Conservation (phyloP, 352 stramenopile species). For the Pythium vanterpoolii region DNA sequence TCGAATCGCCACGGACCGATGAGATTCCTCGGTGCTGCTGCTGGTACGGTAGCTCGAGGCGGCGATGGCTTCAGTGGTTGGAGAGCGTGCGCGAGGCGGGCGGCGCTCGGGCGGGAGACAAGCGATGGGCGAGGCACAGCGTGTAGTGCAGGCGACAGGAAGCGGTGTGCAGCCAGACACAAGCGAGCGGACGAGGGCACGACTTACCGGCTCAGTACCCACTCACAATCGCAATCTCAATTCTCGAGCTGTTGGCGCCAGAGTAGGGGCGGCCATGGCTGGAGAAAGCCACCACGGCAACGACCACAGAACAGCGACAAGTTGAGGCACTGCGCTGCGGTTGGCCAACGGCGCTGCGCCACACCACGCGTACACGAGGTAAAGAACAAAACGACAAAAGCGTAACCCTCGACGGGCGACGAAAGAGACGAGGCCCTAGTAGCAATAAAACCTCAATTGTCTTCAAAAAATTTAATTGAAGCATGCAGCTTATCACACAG, state of each 20-base stretch:
- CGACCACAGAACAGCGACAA: conserved; percentile 21
- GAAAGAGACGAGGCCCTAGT: not conserved
- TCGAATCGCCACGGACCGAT: not conserved
- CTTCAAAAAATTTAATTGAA: not conserved
- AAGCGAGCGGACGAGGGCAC: not conserved
- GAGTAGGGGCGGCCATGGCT: conserved; percentile 21
- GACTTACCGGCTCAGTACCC: too few relatives aligned
- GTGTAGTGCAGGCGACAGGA: conserved; percentile 10
- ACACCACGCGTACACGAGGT: conserved; percentile 20
- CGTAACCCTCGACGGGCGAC: not conserved
- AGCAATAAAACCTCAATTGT: not conserved
- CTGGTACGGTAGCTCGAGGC: not conserved
- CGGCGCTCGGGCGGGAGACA: not conserved
- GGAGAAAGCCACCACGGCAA: conserved; percentile 5
- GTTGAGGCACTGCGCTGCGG: conserved; percentile 8
- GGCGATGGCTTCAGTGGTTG: not conserved
- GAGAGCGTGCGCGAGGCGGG: not conserved
- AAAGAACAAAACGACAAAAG: conserved; percentile 20
- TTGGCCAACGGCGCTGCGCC: conserved; percentile 11
- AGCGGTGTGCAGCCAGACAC: conserved; percentile 6
- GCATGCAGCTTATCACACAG: too few relatives aligned
- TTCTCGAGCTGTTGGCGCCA: conserved; percentile 24
- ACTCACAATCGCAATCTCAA: too few relatives aligned
- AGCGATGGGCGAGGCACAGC: not conserved
- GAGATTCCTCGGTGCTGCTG: not conserved